phyloP scores from a whole-genome alignment of 179 eudicot species.

The Camellia oleifera region DNA sequence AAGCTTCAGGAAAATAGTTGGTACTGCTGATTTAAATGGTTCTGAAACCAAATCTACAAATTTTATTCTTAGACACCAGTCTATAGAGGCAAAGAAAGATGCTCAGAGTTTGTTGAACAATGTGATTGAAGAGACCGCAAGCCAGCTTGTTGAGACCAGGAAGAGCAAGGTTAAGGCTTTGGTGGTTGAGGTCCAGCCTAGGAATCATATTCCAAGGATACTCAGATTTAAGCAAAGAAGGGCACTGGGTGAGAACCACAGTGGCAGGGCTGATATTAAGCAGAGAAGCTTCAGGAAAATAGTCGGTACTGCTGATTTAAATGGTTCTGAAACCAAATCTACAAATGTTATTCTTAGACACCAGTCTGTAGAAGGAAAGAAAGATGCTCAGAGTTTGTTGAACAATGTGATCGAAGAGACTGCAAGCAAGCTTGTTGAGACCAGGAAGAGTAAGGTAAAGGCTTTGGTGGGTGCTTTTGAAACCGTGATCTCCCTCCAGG shows the following conservation, averaged over 20 bases:
- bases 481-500: slow-evolving; percentile 51
- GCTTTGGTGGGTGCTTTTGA: slow-evolving; percentile 77
- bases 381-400: slow-evolving; percentile 37
- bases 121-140: slow-evolving; percentile 65
- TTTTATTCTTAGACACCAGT: slow-evolving; percentile 51
- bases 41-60: slow-evolving; percentile 20
- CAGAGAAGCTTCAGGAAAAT: slow-evolving; percentile 24
- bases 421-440: slow-evolving; percentile 50
- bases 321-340: slow-evolving; percentile 13
- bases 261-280: slow-evolving; percentile 19
- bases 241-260: slow-evolving; percentile 18
- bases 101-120: slow-evolving; percentile 40
- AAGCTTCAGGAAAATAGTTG: slow-evolving; percentile 21
- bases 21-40: slow-evolving; percentile 3
- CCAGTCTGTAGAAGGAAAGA: slow-evolving; percentile 44
- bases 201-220: slow-evolving; percentile 29
- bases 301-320: slow-evolving; percentile 6
- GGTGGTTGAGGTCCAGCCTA: slow-evolving; percentile 34
- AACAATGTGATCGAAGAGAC: slow-evolving; percentile 64
- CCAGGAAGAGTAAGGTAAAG: slow-evolving; percentile 65
- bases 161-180: slow-evolving; percentile 67
- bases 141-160: slow-evolving; percentile 46
- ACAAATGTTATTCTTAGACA: slow-evolving; percentile 46
- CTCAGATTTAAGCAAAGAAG: slow-evolving; percentile 41
- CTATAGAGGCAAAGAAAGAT: slow-evolving; percentile 41